Base-by-base conservation (phyloP, 768 basidiomycete genomes). In the Tulasnella sp. region DNA sequence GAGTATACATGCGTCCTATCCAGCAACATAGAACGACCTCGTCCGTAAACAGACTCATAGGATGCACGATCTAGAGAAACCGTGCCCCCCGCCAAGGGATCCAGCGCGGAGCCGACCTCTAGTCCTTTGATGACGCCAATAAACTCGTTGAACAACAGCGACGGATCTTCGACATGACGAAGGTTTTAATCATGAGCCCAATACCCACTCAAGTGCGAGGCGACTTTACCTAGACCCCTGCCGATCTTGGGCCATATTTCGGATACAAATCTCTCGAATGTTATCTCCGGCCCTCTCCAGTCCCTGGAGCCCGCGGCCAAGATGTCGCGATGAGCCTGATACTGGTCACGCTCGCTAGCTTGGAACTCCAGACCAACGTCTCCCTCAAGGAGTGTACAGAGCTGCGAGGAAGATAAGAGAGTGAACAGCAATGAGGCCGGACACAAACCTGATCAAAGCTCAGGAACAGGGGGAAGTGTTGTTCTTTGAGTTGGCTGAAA, bases 71-170 rank as follows among this genome's bases (percentile, higher is more conserved):
- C 72, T 6, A 85, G n/a, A 69, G 64, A 68, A 74, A 1, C 75
- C 67, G 1, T 65, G 61, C 2, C 64, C 64, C 48, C 62, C 67
- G 0, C 53, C 55, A 6, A 79, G 55, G 0, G 82, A 69, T 48
- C n/a, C n/a, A n/a, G n/a, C n/a, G n/a, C n/a, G n/a, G n/a, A n/a
- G n/a, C n/a, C n/a, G n/a, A 69, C 68, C 63, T 84, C 82, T 0
- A 83, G 82, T 17, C 84, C 84, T 63, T 78, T 75, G 59, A 86
- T 80, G 5, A 82, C 75, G n/a, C 57, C 59, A 48, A 61, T 61
- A 25, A 61, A 60, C 34, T 61, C 59, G 48, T 59, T 61, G 23
- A 34, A 61, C 12, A 61, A 43, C 15, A 58, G 40, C 4, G 59
- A 32, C n/a, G 59, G 21, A 40, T 61, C 59, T 61, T 17, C 15